Conservation (phyloP, 148 eudicot species). For the Dianthus caryophyllus region DNA sequence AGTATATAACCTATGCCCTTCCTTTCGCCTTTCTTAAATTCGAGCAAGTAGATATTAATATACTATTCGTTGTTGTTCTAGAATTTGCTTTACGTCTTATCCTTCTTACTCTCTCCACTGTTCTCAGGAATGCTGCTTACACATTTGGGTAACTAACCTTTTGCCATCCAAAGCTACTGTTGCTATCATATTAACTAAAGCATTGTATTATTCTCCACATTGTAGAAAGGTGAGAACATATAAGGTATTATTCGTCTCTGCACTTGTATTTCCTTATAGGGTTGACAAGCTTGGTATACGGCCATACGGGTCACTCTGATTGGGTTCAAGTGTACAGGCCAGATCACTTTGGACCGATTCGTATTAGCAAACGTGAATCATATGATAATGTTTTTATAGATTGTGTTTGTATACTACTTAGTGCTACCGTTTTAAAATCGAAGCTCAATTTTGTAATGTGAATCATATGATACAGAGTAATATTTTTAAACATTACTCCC, state of each 20-base stretch:
- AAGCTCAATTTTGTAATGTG: no score
- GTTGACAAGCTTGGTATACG: no score
- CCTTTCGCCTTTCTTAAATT: neutral
- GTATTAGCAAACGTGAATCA: no score
- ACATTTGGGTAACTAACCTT: conserved; percentile 21
- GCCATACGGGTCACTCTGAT: no score
- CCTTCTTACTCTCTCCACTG: conserved; percentile 23
- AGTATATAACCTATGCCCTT: neutral
- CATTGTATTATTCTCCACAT: conserved; percentile 23
- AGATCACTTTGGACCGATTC: no score
- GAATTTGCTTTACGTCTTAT: conserved; percentile 26
- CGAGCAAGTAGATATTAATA: neutral
- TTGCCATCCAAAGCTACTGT: conserved; percentile 15
- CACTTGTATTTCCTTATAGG: conserved; percentile 40
- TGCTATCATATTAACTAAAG: conserved; percentile 17
- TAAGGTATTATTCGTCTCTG: conserved; percentile 37
- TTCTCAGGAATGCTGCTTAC: conserved; percentile 18
- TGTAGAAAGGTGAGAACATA: conserved; percentile 17
- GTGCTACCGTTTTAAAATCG: no score
- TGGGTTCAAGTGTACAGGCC: no score
- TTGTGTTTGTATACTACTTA: no score
- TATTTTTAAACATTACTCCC: no score
- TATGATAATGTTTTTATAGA: no score
- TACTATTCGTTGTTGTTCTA: conserved; percentile 19
- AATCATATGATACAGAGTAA: no score